Percentiles rank a stretch among this genome's conserved stretches.
These are phyloP conservation scores for Blakeslea trispora DNA, from an alignment of 371 early-diverging fungal species.

Conservation along the genomic window DNA sequence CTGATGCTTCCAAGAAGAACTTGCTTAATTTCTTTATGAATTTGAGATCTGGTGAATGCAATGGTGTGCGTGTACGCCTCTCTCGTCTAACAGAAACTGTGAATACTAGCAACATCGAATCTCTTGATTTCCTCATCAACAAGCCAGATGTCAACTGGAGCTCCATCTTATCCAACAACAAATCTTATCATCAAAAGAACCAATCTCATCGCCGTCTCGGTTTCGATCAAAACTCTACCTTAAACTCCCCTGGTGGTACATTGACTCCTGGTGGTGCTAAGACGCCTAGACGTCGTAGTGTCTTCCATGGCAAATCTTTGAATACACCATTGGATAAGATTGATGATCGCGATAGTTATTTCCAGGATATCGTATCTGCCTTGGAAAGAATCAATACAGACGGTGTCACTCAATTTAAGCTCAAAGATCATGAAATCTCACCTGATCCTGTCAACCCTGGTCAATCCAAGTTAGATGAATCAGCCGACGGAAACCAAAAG, in stretches of 20 bases:
- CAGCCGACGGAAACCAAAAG: background rate
- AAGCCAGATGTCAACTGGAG: slow-evolving; percentile 76
- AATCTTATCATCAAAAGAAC: slow-evolving; percentile 35
- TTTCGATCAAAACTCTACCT: slow-evolving; percentile 50
- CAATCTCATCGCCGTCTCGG: slow-evolving; percentile 48
- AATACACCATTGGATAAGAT: slow-evolving; percentile 39
- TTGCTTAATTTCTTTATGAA: slow-evolving; percentile 86
- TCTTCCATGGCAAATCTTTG: slow-evolving; percentile 44
- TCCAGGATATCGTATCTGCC: slow-evolving; percentile 40
- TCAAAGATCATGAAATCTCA: slow-evolving; percentile 53
- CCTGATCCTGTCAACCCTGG: background rate
- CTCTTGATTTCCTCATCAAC: slow-evolving; percentile 82
- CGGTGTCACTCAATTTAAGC: slow-evolving; percentile 41
- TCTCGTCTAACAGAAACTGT: slow-evolving; percentile 78
- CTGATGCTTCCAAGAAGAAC: slow-evolving; percentile 58
- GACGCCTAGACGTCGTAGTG: slow-evolving; percentile 51
- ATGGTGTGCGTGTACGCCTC: slow-evolving; percentile 71
- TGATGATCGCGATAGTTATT: slow-evolving; percentile 41
- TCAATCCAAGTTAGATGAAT: background rate
- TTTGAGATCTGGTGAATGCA: slow-evolving; percentile 70
- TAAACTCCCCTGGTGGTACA: slow-evolving; percentile 49
- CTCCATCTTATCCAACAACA: slow-evolving; percentile 59
- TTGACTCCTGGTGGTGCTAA: slow-evolving; percentile 43
- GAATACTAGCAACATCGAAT: slow-evolving; percentile 78
- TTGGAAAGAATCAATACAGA: slow-evolving; percentile 29